Base-by-base conservation (phyloP, 2,329 filamentous ascomycete species). In the Xylariaceae sp. region DNA sequence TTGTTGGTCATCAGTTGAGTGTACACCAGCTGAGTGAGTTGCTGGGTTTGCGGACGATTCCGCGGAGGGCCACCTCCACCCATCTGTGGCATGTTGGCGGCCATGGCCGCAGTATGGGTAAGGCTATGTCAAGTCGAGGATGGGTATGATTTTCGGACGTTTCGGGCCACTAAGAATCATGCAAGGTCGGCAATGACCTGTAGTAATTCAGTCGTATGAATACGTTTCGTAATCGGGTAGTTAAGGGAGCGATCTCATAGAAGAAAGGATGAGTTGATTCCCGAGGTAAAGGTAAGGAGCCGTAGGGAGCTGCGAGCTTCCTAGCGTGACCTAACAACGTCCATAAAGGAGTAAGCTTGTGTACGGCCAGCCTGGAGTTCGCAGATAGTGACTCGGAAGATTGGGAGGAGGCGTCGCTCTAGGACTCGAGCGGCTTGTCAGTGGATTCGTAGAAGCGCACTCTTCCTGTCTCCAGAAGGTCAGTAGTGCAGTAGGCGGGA, bases 11-110 rank as follows among this genome's bases (percentile, higher is more conserved):
- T 53, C 33, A 65, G 49, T 22, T 58, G 47, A n/a, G 44, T 51
- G 40, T 68, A 72, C 7, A 74, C 62, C 13, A 64, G 50, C 31
- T 66, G 58, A 37, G 64, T 61, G 52, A 65, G 59, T 46, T 70
- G 68, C 47, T 68, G 60, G 31, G 60, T 56, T 34, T 60, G 59
- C 42, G 67, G 66, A 45, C 62, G 62, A 49, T 58, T 64, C 53
- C 65, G 64, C 60, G 72, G 65, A 62, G 72, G 65, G 60, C 64
- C 68, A 50, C 63, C 65, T 46, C 63, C 64, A 57, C 64, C 68
- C 73, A 79, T 78, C 55, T 76, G 75, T 61, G 72, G 71, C 64
- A 79, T 73, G 53, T 78, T 79, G 58, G 72, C 75, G 66, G 76
- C 76, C 76, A 81, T 80, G 64, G 72, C 72, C 68, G 71, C 71